Base-by-base conservation (phyloP, 2,329 filamentous ascomycete genomes). In the Colletotrichum paranaense region DNA sequence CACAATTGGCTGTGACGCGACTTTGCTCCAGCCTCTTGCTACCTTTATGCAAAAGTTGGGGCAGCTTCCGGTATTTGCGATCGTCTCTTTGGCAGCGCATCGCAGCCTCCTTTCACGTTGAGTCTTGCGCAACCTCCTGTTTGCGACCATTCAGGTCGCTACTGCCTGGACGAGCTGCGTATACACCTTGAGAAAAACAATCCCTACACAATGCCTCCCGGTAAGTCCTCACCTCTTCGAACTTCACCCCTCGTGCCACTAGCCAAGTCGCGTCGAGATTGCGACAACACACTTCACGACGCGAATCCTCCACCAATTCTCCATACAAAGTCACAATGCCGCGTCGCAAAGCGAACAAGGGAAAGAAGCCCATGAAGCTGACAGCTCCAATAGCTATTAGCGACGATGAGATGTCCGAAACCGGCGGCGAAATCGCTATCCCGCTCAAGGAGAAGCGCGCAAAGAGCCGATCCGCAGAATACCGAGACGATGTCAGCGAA, bases 331-430 rank as follows among this genome's bases (percentile, higher is more conserved):
- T 19, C 42, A 53, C 26, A 12, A 73, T 73, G 62, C 35, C 71
- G 28, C 35, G 56, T 30, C 53, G 16, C 14, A 63, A 62, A 46
- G 14, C 32, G 4, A 55, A 49, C 22, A 49, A 38, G 4, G 38
- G 19, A 53, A 49, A 26, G 26, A 26, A 24, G 6, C 11, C 24
- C 55, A 67, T 22, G 3, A 70, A 62, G 62, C 68, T 75, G 24
- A 75, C 62, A 4, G 14, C 38, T 5, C 5, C 22, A 42, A n/a
- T 64, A 84, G 83, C 82, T 49, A 77, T 84, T 14, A 84, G 83
- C 75, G 83, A 84, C 62, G 78, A 80, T 3, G 80, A 82, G 55
- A 74, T 78, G 56, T 82, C 81, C 14, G 83, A 83, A 28, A 22
- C 67, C 16, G 58, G 56, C 56, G 62, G 58, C 68, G 68, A 55